Percentiles rank a stretch among this genome's conserved stretches.
phyloP scores from a whole-genome alignment of 257 asterid genomes.

The Fraxinus excelsior region DNA sequence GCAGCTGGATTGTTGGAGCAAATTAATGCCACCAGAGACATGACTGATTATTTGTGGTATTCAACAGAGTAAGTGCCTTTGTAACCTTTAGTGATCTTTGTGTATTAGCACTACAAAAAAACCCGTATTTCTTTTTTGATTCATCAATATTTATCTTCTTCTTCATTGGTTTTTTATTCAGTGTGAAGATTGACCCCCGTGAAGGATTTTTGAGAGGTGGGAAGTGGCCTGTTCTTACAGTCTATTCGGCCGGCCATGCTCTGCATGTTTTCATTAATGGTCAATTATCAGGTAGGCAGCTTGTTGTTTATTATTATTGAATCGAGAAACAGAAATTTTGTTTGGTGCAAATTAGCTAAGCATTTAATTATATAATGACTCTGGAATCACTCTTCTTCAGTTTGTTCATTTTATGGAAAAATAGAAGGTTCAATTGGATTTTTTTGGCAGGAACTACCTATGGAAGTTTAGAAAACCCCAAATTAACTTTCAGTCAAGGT shows the following conservation, averaged over 20 bases:
- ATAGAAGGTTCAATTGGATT: neutral
- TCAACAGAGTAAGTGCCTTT: constrained; percentile 80
- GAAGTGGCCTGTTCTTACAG: constrained; percentile 82
- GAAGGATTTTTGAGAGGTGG: constrained; percentile 76
- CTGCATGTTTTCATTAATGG: constrained; percentile 95
- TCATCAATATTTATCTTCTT: constrained; percentile 3
- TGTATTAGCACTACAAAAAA: neutral
- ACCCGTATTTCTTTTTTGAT: constrained; percentile 1
- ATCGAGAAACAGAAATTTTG: neutral
- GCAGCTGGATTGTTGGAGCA: constrained; percentile 85
- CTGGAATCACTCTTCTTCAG: constrained; percentile 1
- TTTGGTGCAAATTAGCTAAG: constrained; percentile 3
- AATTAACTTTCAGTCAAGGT: constrained; percentile 68
- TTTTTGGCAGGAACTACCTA: constrained; percentile 78
- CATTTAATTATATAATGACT: neutral
- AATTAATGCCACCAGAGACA: constrained; percentile 87
- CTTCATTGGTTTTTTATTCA: constrained; percentile 31
- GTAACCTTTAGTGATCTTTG: neutral
- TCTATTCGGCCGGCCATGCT: constrained; percentile 96
- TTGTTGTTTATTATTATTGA: neutral
- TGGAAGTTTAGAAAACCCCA: constrained; percentile 88
- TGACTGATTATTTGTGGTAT: constrained; percentile 95
- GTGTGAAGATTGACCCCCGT: constrained; percentile 68
- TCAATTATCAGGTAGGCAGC: constrained; percentile 66
- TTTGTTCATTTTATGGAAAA: neutral